A percentile compares a stretch with the other conserved stretches of the same genome.
These are phyloP conservation scores for Nakazawaea ambrosiae DNA, from an alignment of 805 yeast genomes.

Conservation along the genomic window DNA sequence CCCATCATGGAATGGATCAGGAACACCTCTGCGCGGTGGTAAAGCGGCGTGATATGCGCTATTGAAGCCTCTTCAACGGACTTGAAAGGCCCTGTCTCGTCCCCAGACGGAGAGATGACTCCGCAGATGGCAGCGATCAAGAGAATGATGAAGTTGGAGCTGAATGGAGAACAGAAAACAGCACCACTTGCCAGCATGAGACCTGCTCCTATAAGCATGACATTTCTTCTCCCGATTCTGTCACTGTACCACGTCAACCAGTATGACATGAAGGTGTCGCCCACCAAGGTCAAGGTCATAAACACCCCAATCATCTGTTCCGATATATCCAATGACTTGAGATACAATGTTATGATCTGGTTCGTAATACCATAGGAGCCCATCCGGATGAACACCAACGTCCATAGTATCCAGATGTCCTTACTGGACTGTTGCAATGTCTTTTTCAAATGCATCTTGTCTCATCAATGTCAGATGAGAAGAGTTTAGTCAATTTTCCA, in stretches of 20 bases:
- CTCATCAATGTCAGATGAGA: too few relatives aligned
- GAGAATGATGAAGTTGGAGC: slow-evolving; percentile 42
- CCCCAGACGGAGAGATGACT: slow-evolving; percentile 84
- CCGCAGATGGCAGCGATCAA: slow-evolving; percentile 73
- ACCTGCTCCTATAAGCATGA: slow-evolving; percentile 55
- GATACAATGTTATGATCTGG: slow-evolving; percentile 65
- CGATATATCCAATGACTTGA: slow-evolving; percentile 45
- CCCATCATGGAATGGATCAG: slow-evolving; percentile 69
- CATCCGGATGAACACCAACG: slow-evolving; percentile 63
- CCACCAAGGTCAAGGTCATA: slow-evolving; percentile 75
- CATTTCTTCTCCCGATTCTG: slow-evolving; percentile 55
- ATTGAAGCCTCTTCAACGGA: slow-evolving; percentile 78
- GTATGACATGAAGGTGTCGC: slow-evolving; percentile 71
- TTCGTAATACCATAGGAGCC: slow-evolving; percentile 74
- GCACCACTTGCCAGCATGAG: slow-evolving; percentile 67
- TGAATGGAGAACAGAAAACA: slow-evolving; percentile 46
- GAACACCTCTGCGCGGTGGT: slow-evolving; percentile 62
- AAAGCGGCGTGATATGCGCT: slow-evolving; percentile 67
- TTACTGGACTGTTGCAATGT: slow-evolving; percentile 31
- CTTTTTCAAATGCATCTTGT: slow-evolving; percentile 26
- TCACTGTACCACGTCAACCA: slow-evolving; percentile 75
- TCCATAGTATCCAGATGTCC: slow-evolving; percentile 62
- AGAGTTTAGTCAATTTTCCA: too few relatives aligned
- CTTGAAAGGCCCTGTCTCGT: slow-evolving; percentile 87
- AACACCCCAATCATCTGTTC: slow-evolving; percentile 65